Conservation (phyloP, 306 rosid species). For the Citrullus mucosospermus region DNA sequence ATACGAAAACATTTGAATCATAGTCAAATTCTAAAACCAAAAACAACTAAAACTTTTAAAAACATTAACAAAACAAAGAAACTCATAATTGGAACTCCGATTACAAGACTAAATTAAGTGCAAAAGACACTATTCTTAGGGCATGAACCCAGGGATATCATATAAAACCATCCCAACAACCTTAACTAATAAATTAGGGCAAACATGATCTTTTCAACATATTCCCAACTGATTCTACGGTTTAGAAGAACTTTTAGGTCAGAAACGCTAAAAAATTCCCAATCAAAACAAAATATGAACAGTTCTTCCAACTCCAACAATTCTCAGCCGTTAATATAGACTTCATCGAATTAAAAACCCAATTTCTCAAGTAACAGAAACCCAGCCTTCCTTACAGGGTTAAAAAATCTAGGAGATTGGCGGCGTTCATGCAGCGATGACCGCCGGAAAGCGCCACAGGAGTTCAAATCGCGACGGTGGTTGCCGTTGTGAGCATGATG, state of each 20-base stretch:
- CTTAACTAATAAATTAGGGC: not conserved
- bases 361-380: not conserved
- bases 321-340: not conserved
- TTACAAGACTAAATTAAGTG: not conserved
- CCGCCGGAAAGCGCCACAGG: conserved; percentile 35
- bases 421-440: conserved; percentile 25
- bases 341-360: not conserved
- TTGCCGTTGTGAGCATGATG: conserved; percentile 8
- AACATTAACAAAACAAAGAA: no score
- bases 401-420: conserved; percentile 15
- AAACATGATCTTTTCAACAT: not conserved
- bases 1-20: no score
- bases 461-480: conserved; percentile 29
- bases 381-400: not conserved
- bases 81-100: no score
- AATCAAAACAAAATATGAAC: not conserved
- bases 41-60: no score
- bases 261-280: not conserved
- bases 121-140: not conserved
- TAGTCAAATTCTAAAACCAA: no score
- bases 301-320: not conserved
- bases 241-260: not conserved
- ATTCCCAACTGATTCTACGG: not conserved
- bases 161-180: not conserved
- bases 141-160: not conserved